Percentiles rank a stretch among this genome's conserved stretches.
Conservation (phyloP, 345 rosid species). For the Brassica juncea region DNA sequence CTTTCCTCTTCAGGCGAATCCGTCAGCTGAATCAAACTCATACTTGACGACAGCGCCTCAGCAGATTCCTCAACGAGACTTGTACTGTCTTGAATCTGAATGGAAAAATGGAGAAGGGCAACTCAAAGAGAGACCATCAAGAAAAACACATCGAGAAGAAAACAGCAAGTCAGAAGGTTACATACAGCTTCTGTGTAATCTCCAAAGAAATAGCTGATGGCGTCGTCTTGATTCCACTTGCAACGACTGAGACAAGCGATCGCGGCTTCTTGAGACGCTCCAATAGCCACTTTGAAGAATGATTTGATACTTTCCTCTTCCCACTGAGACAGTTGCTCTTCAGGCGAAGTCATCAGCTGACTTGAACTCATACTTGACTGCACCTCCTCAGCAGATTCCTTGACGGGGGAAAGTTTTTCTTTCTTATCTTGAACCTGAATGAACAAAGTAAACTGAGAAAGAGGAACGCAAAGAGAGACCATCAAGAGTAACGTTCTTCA, state of each 20-base stretch:
- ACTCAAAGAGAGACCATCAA: neutral
- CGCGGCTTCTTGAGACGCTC: neutral
- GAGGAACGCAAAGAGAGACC: neutral
- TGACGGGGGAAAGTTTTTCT: neutral
- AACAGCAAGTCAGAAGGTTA: neutral
- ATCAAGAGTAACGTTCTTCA: neutral
- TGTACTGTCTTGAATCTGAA: slow-evolving; percentile 9
- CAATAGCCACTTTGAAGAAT: neutral
- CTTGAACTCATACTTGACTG: neutral
- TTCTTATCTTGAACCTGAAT: neutral
- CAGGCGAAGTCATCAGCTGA: neutral
- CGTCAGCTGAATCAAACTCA: neutral
- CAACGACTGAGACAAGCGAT: neutral
- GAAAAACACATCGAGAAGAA: neutral
- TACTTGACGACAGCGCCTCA: neutral
- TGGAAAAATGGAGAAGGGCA: neutral
- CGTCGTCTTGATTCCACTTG: neutral
- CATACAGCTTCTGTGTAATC: neutral
- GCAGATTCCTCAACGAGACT: neutral
- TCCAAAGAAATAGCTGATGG: neutral
- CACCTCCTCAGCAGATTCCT: neutral
- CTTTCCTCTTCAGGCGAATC: neutral
- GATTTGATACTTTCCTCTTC: neutral
- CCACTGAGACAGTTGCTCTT: neutral
- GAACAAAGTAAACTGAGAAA: neutral